Percentiles rank a stretch among this genome's conserved stretches.
Evolutionary conservation across 1,284 basidiomycete genomes (phyloP).

Genomic region (Mycosarcoma mackinlayi): DNA sequence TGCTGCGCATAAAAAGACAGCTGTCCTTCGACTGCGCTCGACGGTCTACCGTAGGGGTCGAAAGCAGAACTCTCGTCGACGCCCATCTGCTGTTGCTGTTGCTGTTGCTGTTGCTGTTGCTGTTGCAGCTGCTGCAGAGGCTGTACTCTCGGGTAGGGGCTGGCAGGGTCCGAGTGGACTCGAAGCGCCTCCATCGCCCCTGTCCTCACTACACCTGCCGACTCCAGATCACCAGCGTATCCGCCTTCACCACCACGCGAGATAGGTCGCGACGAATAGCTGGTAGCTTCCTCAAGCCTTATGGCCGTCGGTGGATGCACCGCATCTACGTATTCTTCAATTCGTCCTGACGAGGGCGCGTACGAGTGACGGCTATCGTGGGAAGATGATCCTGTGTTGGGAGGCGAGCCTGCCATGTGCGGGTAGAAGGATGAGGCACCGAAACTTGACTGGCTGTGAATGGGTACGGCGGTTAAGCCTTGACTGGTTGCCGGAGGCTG

Average conservation of each 20-base stretch:
- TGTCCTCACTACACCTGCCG: conserved; percentile 30
- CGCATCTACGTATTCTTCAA: conserved; percentile 23
- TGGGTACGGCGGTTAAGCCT: conserved; percentile 25
- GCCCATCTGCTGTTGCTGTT: conserved; percentile 7
- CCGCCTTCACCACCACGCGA: conserved; percentile 33
- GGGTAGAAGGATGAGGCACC: conserved; percentile 12
- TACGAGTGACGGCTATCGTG: conserved; percentile 43
- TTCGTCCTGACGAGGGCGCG: conserved; percentile 12
- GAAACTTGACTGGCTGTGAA: conserved; percentile 35
- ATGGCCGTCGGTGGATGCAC: conserved; percentile 19
- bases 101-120: no score
- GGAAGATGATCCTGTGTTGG: conserved; percentile 41
- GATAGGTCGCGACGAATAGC: conserved; percentile 28
- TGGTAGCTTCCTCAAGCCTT: conserved; percentile 14
- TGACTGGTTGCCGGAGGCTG: conserved; percentile 45
- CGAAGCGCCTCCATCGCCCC: conserved; percentile 13
- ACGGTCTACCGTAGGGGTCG: conserved; percentile 15
- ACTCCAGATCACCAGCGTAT: conserved; percentile 24
- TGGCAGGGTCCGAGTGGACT: conserved; percentile 22
- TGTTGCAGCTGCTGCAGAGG: conserved; percentile 3
- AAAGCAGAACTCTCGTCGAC: conserved; percentile 1
- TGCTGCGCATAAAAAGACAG: conserved; percentile 20
- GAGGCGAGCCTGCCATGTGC: conserved; percentile 30
- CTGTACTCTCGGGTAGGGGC: conserved; percentile 29
- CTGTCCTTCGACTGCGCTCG: conserved; percentile 12